phyloP scores from a whole-genome alignment of 805 yeast genomes.

The Naumovozyma baii region DNA sequence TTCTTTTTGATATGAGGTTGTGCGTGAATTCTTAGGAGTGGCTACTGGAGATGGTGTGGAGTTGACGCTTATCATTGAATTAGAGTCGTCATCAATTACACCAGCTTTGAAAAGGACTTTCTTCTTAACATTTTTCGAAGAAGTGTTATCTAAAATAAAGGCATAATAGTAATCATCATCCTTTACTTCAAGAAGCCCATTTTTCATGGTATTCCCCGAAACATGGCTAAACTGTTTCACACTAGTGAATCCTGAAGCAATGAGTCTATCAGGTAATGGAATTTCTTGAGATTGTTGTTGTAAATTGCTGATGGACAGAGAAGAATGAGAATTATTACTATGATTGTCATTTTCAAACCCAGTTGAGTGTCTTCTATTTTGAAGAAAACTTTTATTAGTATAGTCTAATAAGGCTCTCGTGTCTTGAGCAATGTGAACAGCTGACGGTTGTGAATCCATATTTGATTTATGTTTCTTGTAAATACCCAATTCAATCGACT shows the following conservation, averaged over 20 bases:
- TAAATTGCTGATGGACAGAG: slow-evolving; percentile 10
- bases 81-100: slow-evolving; percentile 19
- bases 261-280: slow-evolving; percentile 49
- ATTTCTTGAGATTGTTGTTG: slow-evolving; percentile 34
- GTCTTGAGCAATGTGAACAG: slow-evolving; percentile 28
- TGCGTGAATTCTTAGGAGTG: slow-evolving; percentile 3
- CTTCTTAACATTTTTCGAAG: slow-evolving; percentile 76
- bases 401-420: slow-evolving; percentile 21
- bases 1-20: slow-evolving; percentile 10
- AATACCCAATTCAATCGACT: slow-evolving; percentile 40
- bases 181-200: slow-evolving; percentile 50
- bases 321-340: not conserved
- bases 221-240: slow-evolving; percentile 49
- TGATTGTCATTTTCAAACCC: slow-evolving; percentile 2
- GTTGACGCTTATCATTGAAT: slow-evolving; percentile 8
- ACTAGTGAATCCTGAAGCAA: slow-evolving; percentile 40
- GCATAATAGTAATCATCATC: slow-evolving; percentile 65
- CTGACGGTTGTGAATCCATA: slow-evolving; percentile 12
- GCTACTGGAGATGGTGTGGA: slow-evolving; percentile 12
- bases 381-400: slow-evolving; percentile 14
- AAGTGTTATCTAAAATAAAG: slow-evolving; percentile 84
- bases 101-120: slow-evolving; percentile 60
- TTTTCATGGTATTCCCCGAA: slow-evolving; percentile 49
- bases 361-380: slow-evolving; percentile 13
- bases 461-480: slow-evolving; percentile 24